Base-by-base conservation (phyloP, 805 yeast genomes). In the Ogataea paradorogensis region DNA sequence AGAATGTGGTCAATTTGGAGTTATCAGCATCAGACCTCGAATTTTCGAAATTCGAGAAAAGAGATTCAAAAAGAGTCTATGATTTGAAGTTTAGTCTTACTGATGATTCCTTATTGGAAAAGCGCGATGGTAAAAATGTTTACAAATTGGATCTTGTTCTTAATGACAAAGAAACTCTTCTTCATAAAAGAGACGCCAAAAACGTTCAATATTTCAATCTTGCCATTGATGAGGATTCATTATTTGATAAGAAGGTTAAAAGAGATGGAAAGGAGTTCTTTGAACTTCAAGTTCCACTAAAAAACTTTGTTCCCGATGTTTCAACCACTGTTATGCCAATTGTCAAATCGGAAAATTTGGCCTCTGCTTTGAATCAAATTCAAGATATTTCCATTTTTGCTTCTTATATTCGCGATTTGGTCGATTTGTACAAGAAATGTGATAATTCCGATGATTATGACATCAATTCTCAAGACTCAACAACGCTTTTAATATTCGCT, bases 341-440 rank as follows among this genome's bases (percentile, higher is more conserved):
- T 15, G 54, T 43, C 15, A 37, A 42, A 18, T 33, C 53, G 3
- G 56, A 53, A 2, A 49, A 59, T 14, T 47, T 71, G 30, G 65
- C 69, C 10, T 62, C 71, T 5, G 70, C 70, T 21, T 52, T 71
- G 29, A 62, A 66, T 1, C 65, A 67, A 39, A 52, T 58, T 33
- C 51, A 54, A 9, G 70, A 73, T 15, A 70, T 84, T 30, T 70
- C 82, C 11, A 70, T 85, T 7, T 82, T 86, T 58, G 72, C 88
- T 2, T 74, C 80, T 1, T 84, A 85, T 56, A 63, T 83, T n/a
- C 72, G 95, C 43, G 85, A 83, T 51, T 69, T 77, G 53, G 63
- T 70, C 11, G 71, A 66, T 9, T 54, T 82, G 20, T 70, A 74
- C 21, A 41, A 53, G 14, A 69, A 71, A 46, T 72, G 83, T 47